Conservation (phyloP, 1,284 basidiomycete species). For the Cryptococcus sp. region DNA sequence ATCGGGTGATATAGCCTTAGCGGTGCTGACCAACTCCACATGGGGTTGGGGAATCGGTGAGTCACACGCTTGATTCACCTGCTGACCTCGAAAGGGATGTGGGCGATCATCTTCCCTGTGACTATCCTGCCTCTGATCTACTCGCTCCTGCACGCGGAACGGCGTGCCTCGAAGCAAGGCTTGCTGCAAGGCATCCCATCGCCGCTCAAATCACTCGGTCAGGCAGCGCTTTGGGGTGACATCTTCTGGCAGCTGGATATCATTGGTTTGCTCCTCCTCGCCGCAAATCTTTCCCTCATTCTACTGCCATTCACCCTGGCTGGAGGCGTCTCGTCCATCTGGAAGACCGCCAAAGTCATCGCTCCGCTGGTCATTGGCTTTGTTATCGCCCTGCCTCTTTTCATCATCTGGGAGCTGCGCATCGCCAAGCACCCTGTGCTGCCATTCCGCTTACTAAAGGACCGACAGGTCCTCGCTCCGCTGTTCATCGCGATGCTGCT, state of each 20-base stretch:
- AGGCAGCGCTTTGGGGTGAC: slow-evolving; percentile 29
- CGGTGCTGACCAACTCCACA: slow-evolving; percentile 39
- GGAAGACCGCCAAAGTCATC: slow-evolving; percentile 50
- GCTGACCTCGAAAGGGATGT: slow-evolving; percentile 38
- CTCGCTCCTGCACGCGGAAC: slow-evolving; percentile 43
- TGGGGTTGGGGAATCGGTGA: slow-evolving; percentile 46
- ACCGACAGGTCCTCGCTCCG: slow-evolving; percentile 50
- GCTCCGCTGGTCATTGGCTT: slow-evolving; percentile 53
- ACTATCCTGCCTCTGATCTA: slow-evolving; percentile 45
- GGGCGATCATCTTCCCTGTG: slow-evolving; percentile 55
- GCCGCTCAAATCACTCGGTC: slow-evolving; percentile 27
- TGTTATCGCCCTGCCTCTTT: slow-evolving; percentile 47
- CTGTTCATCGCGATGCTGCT: slow-evolving; percentile 51
- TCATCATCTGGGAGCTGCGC: slow-evolving; percentile 52
- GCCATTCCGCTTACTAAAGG: slow-evolving; percentile 50
- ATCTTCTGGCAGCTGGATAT: slow-evolving; percentile 55
- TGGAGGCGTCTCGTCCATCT: slow-evolving; percentile 37
- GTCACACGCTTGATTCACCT: slow-evolving; percentile 5
- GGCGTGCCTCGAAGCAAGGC: slow-evolving; percentile 37
- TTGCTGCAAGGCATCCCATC: slow-evolving; percentile 40
- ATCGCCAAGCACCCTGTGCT: slow-evolving; percentile 50
- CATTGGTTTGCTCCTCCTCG: slow-evolving; percentile 51
- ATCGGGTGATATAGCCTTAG: slow-evolving; percentile 45
- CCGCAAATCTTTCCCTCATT: slow-evolving; percentile 48
- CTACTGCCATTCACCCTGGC: slow-evolving; percentile 54